A percentile compares a stretch with the other conserved stretches of the same genome.
These are phyloP conservation scores for Saccharum officinarum DNA, from an alignment of 176 grass and related monocot genomes.

Conservation along the genomic window DNA sequence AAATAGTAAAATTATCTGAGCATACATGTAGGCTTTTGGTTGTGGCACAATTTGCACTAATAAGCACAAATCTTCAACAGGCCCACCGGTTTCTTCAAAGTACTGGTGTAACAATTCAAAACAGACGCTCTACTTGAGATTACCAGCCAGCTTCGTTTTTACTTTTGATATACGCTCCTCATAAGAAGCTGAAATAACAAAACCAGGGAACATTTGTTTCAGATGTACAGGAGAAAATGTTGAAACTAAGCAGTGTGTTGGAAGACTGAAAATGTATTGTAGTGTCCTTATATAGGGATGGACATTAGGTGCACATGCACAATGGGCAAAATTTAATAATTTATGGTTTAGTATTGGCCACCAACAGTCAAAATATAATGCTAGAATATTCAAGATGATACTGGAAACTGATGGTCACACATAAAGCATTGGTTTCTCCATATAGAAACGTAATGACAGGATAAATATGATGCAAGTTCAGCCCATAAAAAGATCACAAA, in stretches of 20 bases:
- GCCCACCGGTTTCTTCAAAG: conserved; percentile 1
- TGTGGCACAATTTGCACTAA: neutral
- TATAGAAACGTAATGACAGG: neutral
- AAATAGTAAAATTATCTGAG: neutral
- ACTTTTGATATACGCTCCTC: conserved; percentile 69
- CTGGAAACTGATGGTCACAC: neutral
- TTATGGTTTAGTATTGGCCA: neutral
- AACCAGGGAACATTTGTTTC: neutral
- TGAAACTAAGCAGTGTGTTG: neutral
- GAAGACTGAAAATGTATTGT: neutral
- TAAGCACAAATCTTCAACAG: neutral
- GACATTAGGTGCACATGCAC: neutral
- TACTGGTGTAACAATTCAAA: conserved; percentile 3
- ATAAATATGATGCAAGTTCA: neutral
- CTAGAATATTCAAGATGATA: conserved; percentile 5
- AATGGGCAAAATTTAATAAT: neutral
- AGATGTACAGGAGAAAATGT: neutral
- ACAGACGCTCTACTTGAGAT: conserved; percentile 14
- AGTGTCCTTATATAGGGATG: neutral
- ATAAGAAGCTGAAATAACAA: conserved; percentile 64
- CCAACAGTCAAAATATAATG: neutral
- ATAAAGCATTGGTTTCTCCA: neutral
- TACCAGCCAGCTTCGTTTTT: conserved; percentile 38
- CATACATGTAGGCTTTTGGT: neutral
- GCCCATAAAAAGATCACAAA: neutral